A percentile compares a stretch with the other conserved stretches of the same genome.
Evolutionary conservation across 2,329 filamentous ascomycete species (phyloP).

Genomic region (Alternaria atra): DNA sequence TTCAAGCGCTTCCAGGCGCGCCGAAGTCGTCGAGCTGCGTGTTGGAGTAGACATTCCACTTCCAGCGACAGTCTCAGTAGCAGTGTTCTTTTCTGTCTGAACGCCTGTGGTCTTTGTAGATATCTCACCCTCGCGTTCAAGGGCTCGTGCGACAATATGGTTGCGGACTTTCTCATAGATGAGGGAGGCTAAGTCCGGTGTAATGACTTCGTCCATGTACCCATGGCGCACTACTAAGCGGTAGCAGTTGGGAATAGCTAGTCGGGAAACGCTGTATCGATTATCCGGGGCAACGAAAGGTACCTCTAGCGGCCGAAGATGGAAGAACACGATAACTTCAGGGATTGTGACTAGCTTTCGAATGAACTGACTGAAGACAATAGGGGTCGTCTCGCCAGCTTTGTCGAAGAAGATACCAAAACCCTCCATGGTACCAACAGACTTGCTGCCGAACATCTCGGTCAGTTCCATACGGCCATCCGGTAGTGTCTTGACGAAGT

Average conservation of each 20-base stretch:
- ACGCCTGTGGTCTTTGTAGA: slow-evolving; percentile 11
- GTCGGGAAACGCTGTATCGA: slow-evolving; percentile 58
- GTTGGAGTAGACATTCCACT: slow-evolving; percentile 22
- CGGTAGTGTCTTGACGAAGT: slow-evolving; percentile 51
- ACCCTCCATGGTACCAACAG: slow-evolving; percentile 57
- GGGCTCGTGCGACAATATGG: slow-evolving; percentile 41
- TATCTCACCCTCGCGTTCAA: slow-evolving; percentile 40
- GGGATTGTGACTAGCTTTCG: slow-evolving; percentile 74
- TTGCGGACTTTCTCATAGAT: slow-evolving; percentile 67
- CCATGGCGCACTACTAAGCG: slow-evolving; percentile 75
- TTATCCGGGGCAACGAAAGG: slow-evolving; percentile 58
- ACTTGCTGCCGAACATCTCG: slow-evolving; percentile 47
- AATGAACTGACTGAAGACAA: slow-evolving; percentile 76
- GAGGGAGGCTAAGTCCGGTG: slow-evolving; percentile 64
- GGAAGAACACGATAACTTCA: slow-evolving; percentile 77
- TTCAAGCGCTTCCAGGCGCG: slow-evolving; percentile 50
- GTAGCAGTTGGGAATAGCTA: slow-evolving; percentile 69
- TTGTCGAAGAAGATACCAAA: slow-evolving; percentile 83
- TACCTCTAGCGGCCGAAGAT: slow-evolving; percentile 70
- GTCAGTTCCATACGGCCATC: slow-evolving; percentile 52
- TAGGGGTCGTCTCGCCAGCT: slow-evolving; percentile 70
- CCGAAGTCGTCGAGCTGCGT: slow-evolving; percentile 33
- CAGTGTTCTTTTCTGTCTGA: background rate
- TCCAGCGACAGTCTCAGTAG: slow-evolving; percentile 6
- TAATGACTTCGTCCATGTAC: slow-evolving; percentile 76